Evolutionary conservation across 352 stramenopile genomes (phyloP), one percentile per base, ranked within the genome.

Genomic region (Globisporangium acanthophoron): DNA sequence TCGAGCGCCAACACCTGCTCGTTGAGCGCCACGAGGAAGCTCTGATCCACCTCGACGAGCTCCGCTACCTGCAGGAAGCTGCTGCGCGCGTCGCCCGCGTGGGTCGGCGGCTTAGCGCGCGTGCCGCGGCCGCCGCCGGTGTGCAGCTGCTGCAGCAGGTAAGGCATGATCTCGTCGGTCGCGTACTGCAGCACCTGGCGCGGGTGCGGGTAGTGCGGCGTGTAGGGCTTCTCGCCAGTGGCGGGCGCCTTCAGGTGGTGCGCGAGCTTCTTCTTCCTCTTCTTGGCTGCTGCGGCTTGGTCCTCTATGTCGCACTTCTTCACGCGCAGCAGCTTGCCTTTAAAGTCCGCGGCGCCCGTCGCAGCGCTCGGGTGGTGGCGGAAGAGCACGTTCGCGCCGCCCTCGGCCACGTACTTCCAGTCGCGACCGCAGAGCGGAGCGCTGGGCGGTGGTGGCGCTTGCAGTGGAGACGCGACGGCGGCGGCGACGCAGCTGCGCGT

Each of bases 381-480:
- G 62, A 92, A 92, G 12, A 93, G 64, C 39, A 96, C 80, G 69
- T 96, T 96, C 12, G 87, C 85, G 57, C 83, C 87, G 37, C 87
- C 87, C 54, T 96, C 87, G 7, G 80, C 82, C 46, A 94, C 80
- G 67, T 96, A 96, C 58, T 87, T 90, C 87, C 87, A 96, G 61
- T 96, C 85, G 46, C 59, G 61, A 12, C 76, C 78, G 8, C 58
- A 52, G 24, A 91, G 67, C 0, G 52, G 45, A 33, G 16, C 60
- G 61, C 18, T 55, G 50, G 16, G 29, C 43, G 1, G 52, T 63
- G 24, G 40, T 40, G 41, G 48, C 48, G 3, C 20, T 20, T 3
- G 48, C 16, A 18, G 44, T 24, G 27, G 24, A 8, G 21, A 12
- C 8, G 45, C 45, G 1, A 3, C 8, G 6, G 45, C 9, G 15